Percentiles rank a stretch among this genome's conserved stretches.
Evolutionary conservation across 805 yeast species (phyloP).

Genomic region (Ogataea ganodermae): DNA sequence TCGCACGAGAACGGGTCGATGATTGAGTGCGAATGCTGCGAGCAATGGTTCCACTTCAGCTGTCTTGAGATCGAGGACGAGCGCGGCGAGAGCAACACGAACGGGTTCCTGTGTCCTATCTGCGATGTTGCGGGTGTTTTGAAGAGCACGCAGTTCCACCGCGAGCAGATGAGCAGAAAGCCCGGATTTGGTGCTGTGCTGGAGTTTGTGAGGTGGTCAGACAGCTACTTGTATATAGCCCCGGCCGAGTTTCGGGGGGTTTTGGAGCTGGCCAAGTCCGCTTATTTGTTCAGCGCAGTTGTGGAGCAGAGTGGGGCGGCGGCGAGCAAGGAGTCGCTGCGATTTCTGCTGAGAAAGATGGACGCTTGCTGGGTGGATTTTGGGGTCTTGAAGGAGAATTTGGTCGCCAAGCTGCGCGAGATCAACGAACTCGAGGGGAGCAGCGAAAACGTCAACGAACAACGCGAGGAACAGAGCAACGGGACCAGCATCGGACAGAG

Average conservation of each 20-base stretch:
- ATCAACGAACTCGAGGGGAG: background rate
- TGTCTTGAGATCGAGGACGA: slow-evolving; percentile 51
- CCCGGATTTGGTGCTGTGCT: slow-evolving; percentile 17
- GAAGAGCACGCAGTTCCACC: slow-evolving; percentile 23
- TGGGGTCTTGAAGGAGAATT: slow-evolving; percentile 11
- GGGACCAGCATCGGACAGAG: too few species aligned
- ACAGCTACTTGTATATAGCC: slow-evolving; percentile 14
- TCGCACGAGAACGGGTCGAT: slow-evolving; percentile 56
- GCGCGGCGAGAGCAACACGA: slow-evolving; percentile 28
- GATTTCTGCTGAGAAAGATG: slow-evolving; percentile 49
- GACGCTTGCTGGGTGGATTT: slow-evolving; percentile 43
- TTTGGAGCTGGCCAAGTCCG: slow-evolving; percentile 15
- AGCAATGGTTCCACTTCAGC: slow-evolving; percentile 69
- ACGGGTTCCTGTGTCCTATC: slow-evolving; percentile 52
- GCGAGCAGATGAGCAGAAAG: slow-evolving; percentile 10
- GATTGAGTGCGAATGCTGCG: slow-evolving; percentile 71
- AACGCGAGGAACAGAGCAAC: background rate
- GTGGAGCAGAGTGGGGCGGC: slow-evolving; percentile 23
- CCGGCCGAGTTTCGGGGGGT: slow-evolving; percentile 22
- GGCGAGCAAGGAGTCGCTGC: slow-evolving; percentile 33
- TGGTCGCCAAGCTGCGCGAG: slow-evolving; percentile 9
- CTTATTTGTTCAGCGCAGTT: slow-evolving; percentile 18
- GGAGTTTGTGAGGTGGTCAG: slow-evolving; percentile 18
- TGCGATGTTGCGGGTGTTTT: slow-evolving; percentile 43
- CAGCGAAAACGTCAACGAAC: background rate